Evolutionary conservation across 2,329 filamentous ascomycete species (phyloP), one percentile per base, ranked within the genome.

Genomic region (Phaeophleospora eucalypticola): DNA sequence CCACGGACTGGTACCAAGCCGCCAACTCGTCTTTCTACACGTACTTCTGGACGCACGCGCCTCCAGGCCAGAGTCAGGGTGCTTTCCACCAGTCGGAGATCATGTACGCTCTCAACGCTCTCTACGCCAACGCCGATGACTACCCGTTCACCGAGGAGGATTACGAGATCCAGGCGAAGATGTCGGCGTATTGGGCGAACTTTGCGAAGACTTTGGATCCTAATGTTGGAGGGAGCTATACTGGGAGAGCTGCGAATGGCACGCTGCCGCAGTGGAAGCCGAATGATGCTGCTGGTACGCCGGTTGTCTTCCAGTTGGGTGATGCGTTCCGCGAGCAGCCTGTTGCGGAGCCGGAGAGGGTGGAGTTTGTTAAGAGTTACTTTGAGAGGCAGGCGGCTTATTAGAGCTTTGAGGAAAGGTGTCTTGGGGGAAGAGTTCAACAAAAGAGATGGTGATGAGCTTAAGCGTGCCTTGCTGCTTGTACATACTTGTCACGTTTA

Each of bases 141-240:
- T 46, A 42, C 12, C 44, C 38, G 2, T 46, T 41, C 38, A 37
- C 38, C 7, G 29, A 32, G 6, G 29, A 36, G 17, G 44, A 36
- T 17, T 42, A 46, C 15, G 44, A 21, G 3, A 46, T 46, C 15
- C 38, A 46, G 24, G 44, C 19, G 14, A 42, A 42, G 32, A 46
- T 46, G 38, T 17, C 21, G 7, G 34, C 27, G 12, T 46, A 46
- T 32, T 46, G 44, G 44, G 37, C 37, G 2, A 46, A 41, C 15
- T 46, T 46, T 17, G 44, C 44, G 16, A 41, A 46, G 38, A 46
- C 44, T 17, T 21, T 46, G 44, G 43, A 46, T 41, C 44, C 37
- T 9, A 46, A 46, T 20, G 4, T 40, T 2, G 44, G 37, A 8
- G 37, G 37, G 14, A 27, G 18, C 7, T 46, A 32, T 12, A 16